phyloP scores from a whole-genome alignment of 2,329 filamentous ascomycete genomes.

The Bipolaris bicolor region DNA sequence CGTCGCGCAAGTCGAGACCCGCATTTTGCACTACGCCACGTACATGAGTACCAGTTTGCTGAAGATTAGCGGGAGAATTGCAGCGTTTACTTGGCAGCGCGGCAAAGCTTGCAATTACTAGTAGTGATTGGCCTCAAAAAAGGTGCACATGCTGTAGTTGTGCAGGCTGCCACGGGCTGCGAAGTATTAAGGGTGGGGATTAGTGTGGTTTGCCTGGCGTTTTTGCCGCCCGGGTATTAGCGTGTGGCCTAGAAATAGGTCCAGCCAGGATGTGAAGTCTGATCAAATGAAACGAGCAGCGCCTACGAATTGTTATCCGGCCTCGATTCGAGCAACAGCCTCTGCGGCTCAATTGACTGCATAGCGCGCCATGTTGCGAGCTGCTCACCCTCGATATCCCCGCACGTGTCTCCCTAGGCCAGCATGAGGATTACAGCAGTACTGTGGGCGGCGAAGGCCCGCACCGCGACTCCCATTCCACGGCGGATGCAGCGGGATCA shows the following conservation, averaged over 20 bases:
- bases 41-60: no score
- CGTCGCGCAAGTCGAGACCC: background rate
- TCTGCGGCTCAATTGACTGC: background rate
- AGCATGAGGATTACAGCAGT: conserved; percentile 9
- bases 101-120: background rate
- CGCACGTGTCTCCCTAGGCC: background rate
- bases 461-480: background rate
- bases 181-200: background rate
- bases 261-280: no score
- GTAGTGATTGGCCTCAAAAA: background rate
- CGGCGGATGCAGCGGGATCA: background rate
- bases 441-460: background rate
- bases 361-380: conserved; percentile 1
- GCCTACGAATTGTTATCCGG: background rate
- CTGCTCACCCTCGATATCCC: background rate
- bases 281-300: no score
- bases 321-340: no score
- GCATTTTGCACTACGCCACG: background rate
- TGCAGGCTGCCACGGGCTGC: background rate
- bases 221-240: background rate
- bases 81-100: background rate
- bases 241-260: background rate
- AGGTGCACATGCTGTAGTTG: background rate
- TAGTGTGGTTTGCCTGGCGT: background rate
- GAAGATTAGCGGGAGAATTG: background rate